phyloP scores from a whole-genome alignment of 495 filamentous ascomycete species.

The Staphylotrichum longicolle region DNA sequence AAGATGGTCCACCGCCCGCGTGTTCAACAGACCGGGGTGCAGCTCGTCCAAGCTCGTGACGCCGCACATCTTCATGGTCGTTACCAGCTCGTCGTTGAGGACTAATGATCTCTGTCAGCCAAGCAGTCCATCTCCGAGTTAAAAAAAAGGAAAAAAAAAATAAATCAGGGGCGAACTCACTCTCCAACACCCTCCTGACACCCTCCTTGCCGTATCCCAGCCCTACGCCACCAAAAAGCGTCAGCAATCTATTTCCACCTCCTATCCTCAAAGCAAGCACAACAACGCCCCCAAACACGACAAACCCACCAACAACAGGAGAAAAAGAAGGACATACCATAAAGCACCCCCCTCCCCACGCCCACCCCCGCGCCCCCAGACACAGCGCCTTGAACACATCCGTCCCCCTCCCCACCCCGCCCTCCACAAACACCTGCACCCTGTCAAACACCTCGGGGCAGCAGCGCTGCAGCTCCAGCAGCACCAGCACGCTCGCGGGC shows the following conservation, averaged over 20 bases:
- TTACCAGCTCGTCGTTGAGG: constrained; percentile 72
- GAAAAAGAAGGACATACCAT: constrained; percentile 28
- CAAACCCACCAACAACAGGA: background rate
- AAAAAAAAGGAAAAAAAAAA: background rate
- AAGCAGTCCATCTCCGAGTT: background rate
- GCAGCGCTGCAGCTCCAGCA: constrained; percentile 63
- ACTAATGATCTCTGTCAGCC: constrained; percentile 43
- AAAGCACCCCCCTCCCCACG: constrained; percentile 63
- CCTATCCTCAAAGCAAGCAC: background rate
- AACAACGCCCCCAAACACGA: background rate
- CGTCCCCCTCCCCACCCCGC: constrained; percentile 60
- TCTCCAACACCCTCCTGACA: constrained; percentile 61
- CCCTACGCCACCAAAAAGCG: background rate
- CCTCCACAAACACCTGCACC: constrained; percentile 67
- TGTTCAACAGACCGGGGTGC: constrained; percentile 67
- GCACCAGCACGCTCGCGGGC: constrained; percentile 57
- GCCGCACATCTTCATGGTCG: constrained; percentile 75
- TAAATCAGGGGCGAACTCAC: constrained; percentile 36
- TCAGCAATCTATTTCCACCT: background rate
- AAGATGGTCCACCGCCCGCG: constrained; percentile 66
- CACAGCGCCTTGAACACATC: constrained; percentile 71
- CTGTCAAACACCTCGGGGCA: constrained; percentile 59
- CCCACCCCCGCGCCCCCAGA: constrained; percentile 62
- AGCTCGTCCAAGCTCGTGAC: constrained; percentile 69
- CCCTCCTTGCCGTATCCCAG: constrained; percentile 73